Evolutionary conservation across 768 basidiomycete genomes (phyloP), one percentile per base, ranked within the genome.

Genomic region (Filobasidium wieringae): DNA sequence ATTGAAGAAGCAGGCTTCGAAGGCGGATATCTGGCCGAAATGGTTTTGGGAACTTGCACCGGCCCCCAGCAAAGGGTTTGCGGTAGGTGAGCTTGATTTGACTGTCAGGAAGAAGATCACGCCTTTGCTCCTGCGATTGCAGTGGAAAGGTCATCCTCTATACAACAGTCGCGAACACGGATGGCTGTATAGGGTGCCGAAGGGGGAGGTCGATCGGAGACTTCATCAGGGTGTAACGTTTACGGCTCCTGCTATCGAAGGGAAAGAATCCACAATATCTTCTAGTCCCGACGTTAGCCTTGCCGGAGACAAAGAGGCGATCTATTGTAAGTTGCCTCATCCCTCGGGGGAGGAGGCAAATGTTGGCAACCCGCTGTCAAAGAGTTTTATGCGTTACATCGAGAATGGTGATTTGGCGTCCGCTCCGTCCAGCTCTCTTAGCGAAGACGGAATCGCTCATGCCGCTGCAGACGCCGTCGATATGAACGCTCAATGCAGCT

Each of bases 261-360:
- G n/a, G n/a, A n/a, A n/a, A n/a, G n/a, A n/a, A n/a, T n/a, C n/a
- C n/a, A n/a, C n/a, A n/a, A n/a, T n/a, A n/a, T n/a, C n/a, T n/a
- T n/a, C n/a, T n/a, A 76, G 79, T 4, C 80, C 78, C 0, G 88
- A 92, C 65, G 77, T 79, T 24, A 57, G 68, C 1, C 76, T 91
- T 8, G 74, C 78, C 15, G 60, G 59, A 40, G 80, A 84, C 53
- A 73, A 77, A 45, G 51, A 66, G 12, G 75, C 78, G 17, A 56
- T 77, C 1, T 99, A 90, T 74, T 87, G 88, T 78, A 91, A 95
- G 73, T 78, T 99, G 0, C 95, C 95, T 0, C 95, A 99, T 74
- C 90, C 91, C 71, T 90, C 93, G 63, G 93, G 93, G 1, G 91
- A 93, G 61, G 80, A 81, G 55, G 88, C 88, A 19, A 96, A 96